Percentiles rank a stretch among this genome's conserved stretches.
Conservation (phyloP, 2,329 filamentous ascomycete species). For the Magnaporthiopsis incrustans region DNA sequence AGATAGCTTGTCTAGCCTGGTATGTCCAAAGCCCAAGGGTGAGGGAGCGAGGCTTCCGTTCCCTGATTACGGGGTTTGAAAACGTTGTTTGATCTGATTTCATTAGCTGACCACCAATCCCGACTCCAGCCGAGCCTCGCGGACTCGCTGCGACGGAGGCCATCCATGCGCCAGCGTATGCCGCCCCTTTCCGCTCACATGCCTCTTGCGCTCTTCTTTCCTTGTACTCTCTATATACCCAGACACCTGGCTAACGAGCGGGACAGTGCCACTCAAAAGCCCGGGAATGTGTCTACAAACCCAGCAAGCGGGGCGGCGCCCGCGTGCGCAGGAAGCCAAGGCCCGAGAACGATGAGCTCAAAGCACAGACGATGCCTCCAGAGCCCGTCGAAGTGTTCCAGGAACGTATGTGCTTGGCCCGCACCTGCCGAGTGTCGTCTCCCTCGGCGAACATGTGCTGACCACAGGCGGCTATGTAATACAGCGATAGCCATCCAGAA, state of each 20-base stretch:
- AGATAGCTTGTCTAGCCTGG: conserved; percentile 42
- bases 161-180: conserved; percentile 14
- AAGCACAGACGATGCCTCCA: conserved; percentile 15
- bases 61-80: no score
- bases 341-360: conserved; percentile 19
- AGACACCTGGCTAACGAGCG: neutral
- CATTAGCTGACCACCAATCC: neutral
- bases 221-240: neutral
- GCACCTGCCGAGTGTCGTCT: neutral
- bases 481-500: conserved; percentile 27
- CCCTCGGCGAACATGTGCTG: neutral
- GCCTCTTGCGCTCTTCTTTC: neutral
- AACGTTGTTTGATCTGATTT: neutral
- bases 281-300: conserved; percentile 34
- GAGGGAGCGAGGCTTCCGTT: no score
- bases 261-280: conserved; percentile 30
- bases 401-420: conserved; percentile 18
- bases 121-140: conserved; percentile 14
- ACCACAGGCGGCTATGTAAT: neutral
- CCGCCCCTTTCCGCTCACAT: neutral
- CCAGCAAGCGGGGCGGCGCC: conserved; percentile 34
- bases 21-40: conserved; percentile 18
- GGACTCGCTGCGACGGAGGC: conserved; percentile 17
- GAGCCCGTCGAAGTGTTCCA: conserved; percentile 23
- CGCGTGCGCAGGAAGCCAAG: conserved; percentile 32